phyloP scores from a whole-genome alignment of 805 yeast genomes.

The Pichia nakasei region DNA sequence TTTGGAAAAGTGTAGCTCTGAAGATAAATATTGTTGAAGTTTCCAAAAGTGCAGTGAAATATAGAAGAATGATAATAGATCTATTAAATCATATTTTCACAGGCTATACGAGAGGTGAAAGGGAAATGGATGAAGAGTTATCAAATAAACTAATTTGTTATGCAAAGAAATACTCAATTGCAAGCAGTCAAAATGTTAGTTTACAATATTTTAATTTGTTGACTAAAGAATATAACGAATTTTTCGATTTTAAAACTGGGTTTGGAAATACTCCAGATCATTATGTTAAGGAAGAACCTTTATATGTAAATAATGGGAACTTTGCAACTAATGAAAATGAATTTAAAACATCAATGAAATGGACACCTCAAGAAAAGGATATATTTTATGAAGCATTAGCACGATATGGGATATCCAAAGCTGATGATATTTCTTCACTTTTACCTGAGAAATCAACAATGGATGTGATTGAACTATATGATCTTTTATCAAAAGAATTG shows the following conservation, averaged over 20 bases:
- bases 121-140: not conserved
- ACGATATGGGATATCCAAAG: conserved; percentile 39
- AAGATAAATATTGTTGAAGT: not conserved
- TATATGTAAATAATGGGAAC: not conserved
- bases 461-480: conserved; percentile 40
- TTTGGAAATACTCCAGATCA: conserved; percentile 1
- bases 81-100: not conserved
- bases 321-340: conserved; percentile 24
- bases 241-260: conserved; percentile 3
- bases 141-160: not conserved
- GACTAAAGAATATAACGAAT: conserved; percentile 3
- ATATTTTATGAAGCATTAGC: conserved; percentile 41
- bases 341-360: conserved; percentile 14
- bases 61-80: not conserved
- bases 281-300: conserved; percentile 1
- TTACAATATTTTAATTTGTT: conserved; percentile 2
- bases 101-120: conserved; percentile 1
- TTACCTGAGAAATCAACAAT: conserved; percentile 34
- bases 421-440: conserved; percentile 31
- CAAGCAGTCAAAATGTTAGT: conserved; percentile 1
- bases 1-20: not conserved
- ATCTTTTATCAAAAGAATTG: conserved; percentile 27
- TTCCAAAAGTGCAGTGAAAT: not conserved
- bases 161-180: not conserved
- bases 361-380: conserved; percentile 44